Percentiles rank a stretch among this genome's conserved stretches.
Conservation (phyloP, 345 rosid species). For the Eucalyptus marginata region DNA sequence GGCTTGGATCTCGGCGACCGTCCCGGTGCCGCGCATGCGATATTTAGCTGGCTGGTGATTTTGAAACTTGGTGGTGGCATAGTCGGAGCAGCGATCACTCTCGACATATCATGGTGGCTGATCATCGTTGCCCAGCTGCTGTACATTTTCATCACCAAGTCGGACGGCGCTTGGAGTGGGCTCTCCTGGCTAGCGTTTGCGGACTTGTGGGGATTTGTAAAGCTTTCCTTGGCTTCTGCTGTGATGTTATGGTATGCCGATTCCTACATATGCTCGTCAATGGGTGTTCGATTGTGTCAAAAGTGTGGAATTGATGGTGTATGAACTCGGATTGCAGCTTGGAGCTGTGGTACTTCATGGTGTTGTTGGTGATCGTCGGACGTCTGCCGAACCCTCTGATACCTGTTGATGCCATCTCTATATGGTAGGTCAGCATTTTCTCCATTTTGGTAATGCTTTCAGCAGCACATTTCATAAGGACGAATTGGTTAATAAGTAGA, state of each 20-base stretch:
- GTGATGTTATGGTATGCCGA: slow-evolving; percentile 56
- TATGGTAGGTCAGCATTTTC: slow-evolving; percentile 32
- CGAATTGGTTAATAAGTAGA: not conserved
- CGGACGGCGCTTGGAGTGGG: slow-evolving; percentile 92
- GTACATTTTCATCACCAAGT: slow-evolving; percentile 44
- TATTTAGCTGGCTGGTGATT: slow-evolving; percentile 80
- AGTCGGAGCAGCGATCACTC: slow-evolving; percentile 70
- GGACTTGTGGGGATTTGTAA: slow-evolving; percentile 59
- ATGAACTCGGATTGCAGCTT: slow-evolving; percentile 34
- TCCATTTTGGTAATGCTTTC: not conserved
- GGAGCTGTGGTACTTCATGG: slow-evolving; percentile 86
- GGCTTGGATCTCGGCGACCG: slow-evolving; percentile 64
- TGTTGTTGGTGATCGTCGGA: slow-evolving; percentile 64
- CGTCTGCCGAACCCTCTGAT: slow-evolving; percentile 60
- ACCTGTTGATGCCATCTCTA: slow-evolving; percentile 78
- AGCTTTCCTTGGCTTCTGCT: slow-evolving; percentile 89
- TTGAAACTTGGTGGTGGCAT: slow-evolving; percentile 68
- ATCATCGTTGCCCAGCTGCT: slow-evolving; percentile 39
- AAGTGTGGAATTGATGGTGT: not conserved
- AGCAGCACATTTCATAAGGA: not conserved
- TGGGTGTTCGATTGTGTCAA: not conserved
- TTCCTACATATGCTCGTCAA: not conserved
- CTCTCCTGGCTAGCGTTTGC: slow-evolving; percentile 74
- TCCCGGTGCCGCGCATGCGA: slow-evolving; percentile 39
- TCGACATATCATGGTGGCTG: slow-evolving; percentile 88